A percentile compares a stretch with the other conserved stretches of the same genome.
These are phyloP conservation scores for Chenopodium quinoa DNA, from an alignment of 148 eudicot species.

Conservation along the genomic window DNA sequence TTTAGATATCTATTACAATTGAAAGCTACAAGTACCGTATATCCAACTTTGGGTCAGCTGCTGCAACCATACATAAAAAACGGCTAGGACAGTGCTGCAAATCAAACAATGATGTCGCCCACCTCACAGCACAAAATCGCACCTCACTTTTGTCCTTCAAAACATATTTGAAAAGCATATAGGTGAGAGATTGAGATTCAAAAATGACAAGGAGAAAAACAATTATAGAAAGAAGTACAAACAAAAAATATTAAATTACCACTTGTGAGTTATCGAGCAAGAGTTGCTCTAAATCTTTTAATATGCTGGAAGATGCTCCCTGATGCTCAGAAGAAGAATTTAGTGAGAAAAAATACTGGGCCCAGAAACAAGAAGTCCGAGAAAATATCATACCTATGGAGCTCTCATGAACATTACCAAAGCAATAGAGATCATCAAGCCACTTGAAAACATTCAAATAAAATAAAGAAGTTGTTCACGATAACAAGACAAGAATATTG, in stretches of 20 bases:
- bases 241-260: slow-evolving; percentile 41
- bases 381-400: not conserved
- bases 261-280: slow-evolving; percentile 74
- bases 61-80: slow-evolving; percentile 89
- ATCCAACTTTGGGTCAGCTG: slow-evolving; percentile 87
- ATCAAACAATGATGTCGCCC: slow-evolving; percentile 90
- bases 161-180: not conserved
- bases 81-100: slow-evolving; percentile 88
- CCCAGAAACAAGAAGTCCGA: not conserved
- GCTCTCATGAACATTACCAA: slow-evolving; percentile 4
- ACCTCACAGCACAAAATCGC: slow-evolving; percentile 95
- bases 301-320: slow-evolving; percentile 66
- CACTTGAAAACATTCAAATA: not conserved
- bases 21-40: slow-evolving; percentile 53
- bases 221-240: slow-evolving; percentile 6
- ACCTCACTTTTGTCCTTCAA: slow-evolving; percentile 85
- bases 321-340: slow-evolving; percentile 28
- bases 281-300: slow-evolving; percentile 74
- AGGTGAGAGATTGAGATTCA: slow-evolving; percentile 4
- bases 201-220: not conserved
- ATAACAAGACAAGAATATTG: not conserved
- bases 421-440: not conserved
- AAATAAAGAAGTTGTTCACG: not conserved
- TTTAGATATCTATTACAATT: slow-evolving; percentile 8
- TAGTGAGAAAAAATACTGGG: not conserved